phyloP scores from a whole-genome alignment of 352 stramenopile genomes.

The Globisporangium irregulare region DNA sequence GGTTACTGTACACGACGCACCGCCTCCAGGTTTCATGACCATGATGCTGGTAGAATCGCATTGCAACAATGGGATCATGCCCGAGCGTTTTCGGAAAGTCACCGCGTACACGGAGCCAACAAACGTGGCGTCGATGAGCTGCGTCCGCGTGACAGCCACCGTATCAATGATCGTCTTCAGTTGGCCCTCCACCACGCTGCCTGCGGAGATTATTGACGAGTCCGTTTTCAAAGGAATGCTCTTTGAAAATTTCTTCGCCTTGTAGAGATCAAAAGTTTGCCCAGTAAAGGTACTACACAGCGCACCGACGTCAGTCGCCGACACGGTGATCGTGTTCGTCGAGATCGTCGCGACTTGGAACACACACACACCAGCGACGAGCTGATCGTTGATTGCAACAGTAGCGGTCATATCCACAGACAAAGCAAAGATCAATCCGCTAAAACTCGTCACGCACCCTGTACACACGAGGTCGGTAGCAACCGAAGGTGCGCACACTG shows the following conservation, averaged over 20 bases:
- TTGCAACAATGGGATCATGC: slow-evolving; percentile 49
- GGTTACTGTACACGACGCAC: slow-evolving; percentile 28
- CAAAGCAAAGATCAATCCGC: slow-evolving; percentile 51
- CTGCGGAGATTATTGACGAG: slow-evolving; percentile 31
- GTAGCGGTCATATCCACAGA: slow-evolving; percentile 17
- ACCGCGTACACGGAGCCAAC: slow-evolving; percentile 62
- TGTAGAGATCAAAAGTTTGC: slow-evolving; percentile 46
- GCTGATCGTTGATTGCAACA: slow-evolving; percentile 22
- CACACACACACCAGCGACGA: slow-evolving; percentile 57
- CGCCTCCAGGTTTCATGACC: slow-evolving; percentile 27
- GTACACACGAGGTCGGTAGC: slow-evolving; percentile 31
- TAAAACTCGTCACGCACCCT: slow-evolving; percentile 65
- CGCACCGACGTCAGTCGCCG: slow-evolving; percentile 37
- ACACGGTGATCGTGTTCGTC: slow-evolving; percentile 33
- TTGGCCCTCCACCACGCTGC: slow-evolving; percentile 35
- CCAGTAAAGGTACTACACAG: slow-evolving; percentile 51
- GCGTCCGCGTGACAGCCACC: slow-evolving; percentile 36
- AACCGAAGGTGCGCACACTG: slow-evolving; percentile 38
- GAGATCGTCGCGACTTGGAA: slow-evolving; percentile 42
- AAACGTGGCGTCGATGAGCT: slow-evolving; percentile 40
- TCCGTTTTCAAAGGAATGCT: slow-evolving; percentile 44
- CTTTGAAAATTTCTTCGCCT: slow-evolving; percentile 39
- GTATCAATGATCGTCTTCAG: slow-evolving; percentile 56
- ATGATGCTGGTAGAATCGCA: slow-evolving; percentile 35
- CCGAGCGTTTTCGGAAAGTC: slow-evolving; percentile 60